A percentile compares a stretch with the other conserved stretches of the same genome.
Conservation (phyloP, 441 rosid species). For the Flueggea neowawraea region DNA sequence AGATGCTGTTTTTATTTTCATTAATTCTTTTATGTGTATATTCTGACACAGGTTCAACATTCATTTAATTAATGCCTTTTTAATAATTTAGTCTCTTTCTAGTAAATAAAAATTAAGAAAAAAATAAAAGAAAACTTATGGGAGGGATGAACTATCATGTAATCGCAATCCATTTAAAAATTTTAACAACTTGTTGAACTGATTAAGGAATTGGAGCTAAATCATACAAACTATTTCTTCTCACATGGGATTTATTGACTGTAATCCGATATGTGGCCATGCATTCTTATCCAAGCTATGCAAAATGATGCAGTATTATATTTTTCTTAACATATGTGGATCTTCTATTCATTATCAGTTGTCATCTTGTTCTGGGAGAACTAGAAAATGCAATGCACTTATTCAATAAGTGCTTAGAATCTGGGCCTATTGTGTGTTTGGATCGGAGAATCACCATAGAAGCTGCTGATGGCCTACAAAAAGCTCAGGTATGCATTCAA, state of each 20-base stretch:
- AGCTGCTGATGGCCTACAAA: slow-evolving; percentile 91
- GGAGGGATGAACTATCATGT: not conserved
- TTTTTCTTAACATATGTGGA: slow-evolving; percentile 7
- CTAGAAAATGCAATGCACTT: slow-evolving; percentile 60
- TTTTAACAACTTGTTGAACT: too few relatives aligned
- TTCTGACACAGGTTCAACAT: not conserved
- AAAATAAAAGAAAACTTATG: not conserved
- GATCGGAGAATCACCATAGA: slow-evolving; percentile 78
- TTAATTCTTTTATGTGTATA: not conserved
- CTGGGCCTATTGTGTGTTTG: slow-evolving; percentile 64
- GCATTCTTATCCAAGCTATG: too few relatives aligned
- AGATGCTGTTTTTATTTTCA: not conserved
- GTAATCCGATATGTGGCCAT: too few relatives aligned
- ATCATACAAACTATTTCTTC: too few relatives aligned
- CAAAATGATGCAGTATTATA: too few relatives aligned
- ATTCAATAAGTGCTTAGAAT: slow-evolving; percentile 73
- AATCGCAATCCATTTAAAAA: too few relatives aligned
- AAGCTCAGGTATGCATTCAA: slow-evolving; percentile 58
- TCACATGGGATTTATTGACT: too few relatives aligned
- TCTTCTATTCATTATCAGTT: slow-evolving; percentile 40
- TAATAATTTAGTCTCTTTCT: not conserved
- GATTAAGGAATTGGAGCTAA: not conserved
- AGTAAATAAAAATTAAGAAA: not conserved
- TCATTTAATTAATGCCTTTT: not conserved
- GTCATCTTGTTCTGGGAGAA: slow-evolving; percentile 93